Conservation (phyloP, 78 protist genomes). For the Bodo saltans region DNA sequence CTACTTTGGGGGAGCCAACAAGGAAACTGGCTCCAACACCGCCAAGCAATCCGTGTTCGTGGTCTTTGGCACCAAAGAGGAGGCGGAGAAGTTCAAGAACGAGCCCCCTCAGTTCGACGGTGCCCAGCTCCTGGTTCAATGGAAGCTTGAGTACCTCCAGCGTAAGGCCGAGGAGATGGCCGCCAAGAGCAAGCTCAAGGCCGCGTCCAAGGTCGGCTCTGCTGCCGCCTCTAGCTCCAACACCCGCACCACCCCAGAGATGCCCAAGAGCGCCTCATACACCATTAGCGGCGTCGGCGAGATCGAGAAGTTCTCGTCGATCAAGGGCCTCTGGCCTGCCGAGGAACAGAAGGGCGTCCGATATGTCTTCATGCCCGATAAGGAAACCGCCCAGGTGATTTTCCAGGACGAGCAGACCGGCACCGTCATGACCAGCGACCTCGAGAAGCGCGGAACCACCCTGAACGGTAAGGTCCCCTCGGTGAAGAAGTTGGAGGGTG, state of each 20-base stretch:
- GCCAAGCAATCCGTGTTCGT: not conserved
- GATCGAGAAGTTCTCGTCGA: not conserved
- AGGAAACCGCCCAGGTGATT: not conserved
- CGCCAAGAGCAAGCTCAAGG: conserved; percentile 21
- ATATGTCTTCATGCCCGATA: not conserved
- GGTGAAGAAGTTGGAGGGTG: not conserved
- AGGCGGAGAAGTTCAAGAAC: not conserved
- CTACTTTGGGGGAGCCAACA: not conserved
- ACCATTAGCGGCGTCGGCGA: not conserved
- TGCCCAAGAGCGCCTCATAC: not conserved
- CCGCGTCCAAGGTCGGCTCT: not conserved
- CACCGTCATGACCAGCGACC: not conserved
- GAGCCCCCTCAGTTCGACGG: not conserved
- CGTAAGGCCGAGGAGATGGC: conserved; percentile 21
- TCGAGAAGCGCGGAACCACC: not conserved
- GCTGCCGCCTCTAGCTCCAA: not conserved
- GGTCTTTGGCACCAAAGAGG: not conserved
- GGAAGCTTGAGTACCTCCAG: not conserved
- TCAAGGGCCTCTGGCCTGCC: not conserved
- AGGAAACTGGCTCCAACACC: not conserved
- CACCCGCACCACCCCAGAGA: not conserved
- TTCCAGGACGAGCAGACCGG: not conserved
- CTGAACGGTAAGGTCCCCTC: not conserved
- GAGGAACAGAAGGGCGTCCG: not conserved
- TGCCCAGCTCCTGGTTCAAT: not conserved